These are phyloP conservation scores for Buddleja alternifolia DNA, from an alignment of 257 asterid genomes.

Conservation along the genomic window DNA sequence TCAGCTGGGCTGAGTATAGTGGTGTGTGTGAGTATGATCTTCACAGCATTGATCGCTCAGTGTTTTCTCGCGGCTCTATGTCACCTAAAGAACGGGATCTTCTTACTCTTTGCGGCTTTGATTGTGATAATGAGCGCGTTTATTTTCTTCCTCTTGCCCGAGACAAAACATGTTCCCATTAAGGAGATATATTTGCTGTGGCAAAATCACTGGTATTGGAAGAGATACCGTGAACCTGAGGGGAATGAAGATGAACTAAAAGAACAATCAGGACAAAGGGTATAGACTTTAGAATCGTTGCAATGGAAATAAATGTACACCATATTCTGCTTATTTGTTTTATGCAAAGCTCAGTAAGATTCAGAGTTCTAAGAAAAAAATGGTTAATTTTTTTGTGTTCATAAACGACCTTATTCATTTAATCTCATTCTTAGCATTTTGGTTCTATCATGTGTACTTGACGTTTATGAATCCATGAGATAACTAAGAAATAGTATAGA, in stretches of 20 bases:
- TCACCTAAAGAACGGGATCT: slow-evolving; percentile 55
- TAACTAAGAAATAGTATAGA: too few species aligned
- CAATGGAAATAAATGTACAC: too few species aligned
- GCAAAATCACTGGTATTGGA: slow-evolving; percentile 62
- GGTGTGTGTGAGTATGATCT: slow-evolving; percentile 64
- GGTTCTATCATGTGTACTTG: too few species aligned
- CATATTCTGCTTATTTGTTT: too few species aligned
- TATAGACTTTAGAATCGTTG: too few species aligned
- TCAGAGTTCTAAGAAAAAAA: too few species aligned
- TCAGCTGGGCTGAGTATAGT: slow-evolving; percentile 66
- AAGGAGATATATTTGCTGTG: slow-evolving; percentile 59
- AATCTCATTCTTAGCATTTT: too few species aligned
- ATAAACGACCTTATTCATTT: too few species aligned
- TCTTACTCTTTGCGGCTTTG: slow-evolving; percentile 50
- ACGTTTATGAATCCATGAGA: too few species aligned
- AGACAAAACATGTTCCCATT: slow-evolving; percentile 67
- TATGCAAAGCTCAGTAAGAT: too few species aligned
- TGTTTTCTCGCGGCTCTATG: slow-evolving; percentile 53
- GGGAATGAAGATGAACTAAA: slow-evolving; percentile 8
- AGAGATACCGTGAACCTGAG: slow-evolving; percentile 40
- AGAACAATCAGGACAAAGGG: too few species aligned
- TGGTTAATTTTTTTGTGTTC: too few species aligned
- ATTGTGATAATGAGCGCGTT: slow-evolving; percentile 48
- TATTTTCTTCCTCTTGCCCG: slow-evolving; percentile 59
- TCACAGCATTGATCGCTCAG: slow-evolving; percentile 65